A percentile compares a stretch with the other conserved stretches of the same genome.
Conservation (phyloP, 805 yeast species). For the Saturnispora besseyi region DNA sequence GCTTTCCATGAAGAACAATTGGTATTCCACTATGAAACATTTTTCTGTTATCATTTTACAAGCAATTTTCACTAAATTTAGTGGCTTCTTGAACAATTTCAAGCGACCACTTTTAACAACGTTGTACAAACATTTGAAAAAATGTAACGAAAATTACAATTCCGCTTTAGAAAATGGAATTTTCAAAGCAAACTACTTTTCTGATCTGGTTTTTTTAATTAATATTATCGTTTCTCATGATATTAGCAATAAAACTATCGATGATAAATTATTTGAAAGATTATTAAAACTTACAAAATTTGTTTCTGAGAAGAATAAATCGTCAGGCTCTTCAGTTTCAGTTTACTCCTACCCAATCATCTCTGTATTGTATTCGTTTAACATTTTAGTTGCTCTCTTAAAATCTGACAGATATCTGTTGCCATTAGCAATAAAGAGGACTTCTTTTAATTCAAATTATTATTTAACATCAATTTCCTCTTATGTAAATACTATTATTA, state of each 20-base stretch:
- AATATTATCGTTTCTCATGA: slow-evolving; percentile 25
- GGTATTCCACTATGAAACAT: slow-evolving; percentile 27
- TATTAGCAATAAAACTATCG: slow-evolving; percentile 22
- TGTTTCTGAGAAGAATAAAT: slow-evolving; percentile 16
- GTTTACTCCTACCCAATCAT: slow-evolving; percentile 24
- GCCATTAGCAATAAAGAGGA: slow-evolving; percentile 20
- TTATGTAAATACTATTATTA: slow-evolving; percentile 15
- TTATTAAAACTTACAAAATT: slow-evolving; percentile 24
- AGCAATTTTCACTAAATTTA: slow-evolving; percentile 24
- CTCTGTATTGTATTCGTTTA: slow-evolving; percentile 24
- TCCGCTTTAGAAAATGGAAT: slow-evolving; percentile 23
- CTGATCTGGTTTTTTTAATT: slow-evolving; percentile 23
- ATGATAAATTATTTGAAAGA: slow-evolving; percentile 25
- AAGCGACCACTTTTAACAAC: slow-evolving; percentile 23
- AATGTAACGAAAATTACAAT: slow-evolving; percentile 28
- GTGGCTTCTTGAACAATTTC: slow-evolving; percentile 28
- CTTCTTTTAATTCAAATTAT: slow-evolving; percentile 13
- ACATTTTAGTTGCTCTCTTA: slow-evolving; percentile 21
- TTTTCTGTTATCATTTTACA: slow-evolving; percentile 23
- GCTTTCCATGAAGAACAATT: slow-evolving; percentile 25
- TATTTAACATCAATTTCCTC: slow-evolving; percentile 20
- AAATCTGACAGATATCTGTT: slow-evolving; percentile 26
- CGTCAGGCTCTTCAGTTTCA: slow-evolving; percentile 5
- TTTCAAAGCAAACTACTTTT: slow-evolving; percentile 27
- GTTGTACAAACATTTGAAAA: slow-evolving; percentile 26